Evolutionary conservation across 768 basidiomycete species (phyloP), one percentile per base, ranked within the genome.

Genomic region (Lactarius quietus): DNA sequence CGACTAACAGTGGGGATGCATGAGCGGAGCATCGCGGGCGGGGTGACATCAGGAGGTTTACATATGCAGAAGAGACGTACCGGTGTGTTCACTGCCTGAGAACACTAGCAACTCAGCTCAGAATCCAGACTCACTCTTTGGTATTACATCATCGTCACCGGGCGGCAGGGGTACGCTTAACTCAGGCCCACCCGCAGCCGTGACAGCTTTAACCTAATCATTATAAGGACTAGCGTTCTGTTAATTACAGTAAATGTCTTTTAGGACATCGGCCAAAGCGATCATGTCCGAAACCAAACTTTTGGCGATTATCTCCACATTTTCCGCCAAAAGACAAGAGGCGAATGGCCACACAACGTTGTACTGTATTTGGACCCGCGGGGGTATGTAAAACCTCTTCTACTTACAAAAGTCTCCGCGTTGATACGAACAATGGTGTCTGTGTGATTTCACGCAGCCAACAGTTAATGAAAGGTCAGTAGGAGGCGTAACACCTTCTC

Each of bases 11-110:
- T 48, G 23, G 9, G 31, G 20, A 57, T n/a, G 45, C 26, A 60
- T 61, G 45, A 61, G 64, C 64, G 48, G 55, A 52, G 9, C 26
- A 65, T 65, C 55, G 60, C 55, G 59, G 41, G 23, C 2, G 5
- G 35, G 15, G 28, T 36, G 26, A 41, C 5, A 28, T 35, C 3
- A 35, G 6, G 28, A 53, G 33, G 54, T 29, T 26, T 18, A 54
- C 51, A 33, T 33, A 26, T 17, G 33, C 14, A 18, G 57, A n/a
- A 64, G 59, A 61, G 18, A 65, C 59, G 59, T 65, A 65, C 59
- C 54, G 28, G 39, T 43, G 56, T 45, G 29, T 10, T 23, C 10
- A 36, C 0, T 26, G 48, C 48, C 23, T 20, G 57, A 18, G 33
- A 45, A 51, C n/a, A n/a, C 48, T 28, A 23, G n/a, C 23, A n/a